Percentiles rank a stretch among this genome's conserved stretches.
Conservation (phyloP, 2,329 filamentous ascomycete species). For the Reticulascus tulasneorum region DNA sequence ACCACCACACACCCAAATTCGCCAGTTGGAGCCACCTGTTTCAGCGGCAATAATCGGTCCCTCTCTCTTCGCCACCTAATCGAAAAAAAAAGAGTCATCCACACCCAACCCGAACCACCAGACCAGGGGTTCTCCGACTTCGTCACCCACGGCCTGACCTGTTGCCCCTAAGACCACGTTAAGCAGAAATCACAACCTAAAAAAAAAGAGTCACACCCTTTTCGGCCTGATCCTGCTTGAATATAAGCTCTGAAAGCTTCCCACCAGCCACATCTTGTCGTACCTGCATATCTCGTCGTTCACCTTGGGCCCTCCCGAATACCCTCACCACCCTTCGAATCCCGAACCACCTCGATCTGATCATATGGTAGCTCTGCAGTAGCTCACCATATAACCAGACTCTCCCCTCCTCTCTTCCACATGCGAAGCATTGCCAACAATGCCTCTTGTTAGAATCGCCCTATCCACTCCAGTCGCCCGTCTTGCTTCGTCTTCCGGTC, state of each 20-base stretch:
- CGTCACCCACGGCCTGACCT: conserved; percentile 14
- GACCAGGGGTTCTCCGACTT: conserved; percentile 16
- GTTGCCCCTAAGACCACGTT: conserved; percentile 16
- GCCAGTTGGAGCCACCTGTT: conserved; percentile 30
- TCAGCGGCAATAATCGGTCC: conserved; percentile 12
- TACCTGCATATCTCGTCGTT: conserved; percentile 10
- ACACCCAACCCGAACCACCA: conserved; percentile 12
- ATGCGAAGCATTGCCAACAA: conserved; percentile 39
- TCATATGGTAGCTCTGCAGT: conserved; percentile 24
- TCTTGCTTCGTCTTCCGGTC: conserved; percentile 58
- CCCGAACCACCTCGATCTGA: conserved; percentile 11
- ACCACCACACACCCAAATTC: conserved; percentile 9
- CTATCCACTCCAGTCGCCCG: conserved; percentile 57
- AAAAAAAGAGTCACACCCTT: conserved; percentile 15
- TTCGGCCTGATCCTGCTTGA: conserved; percentile 9
- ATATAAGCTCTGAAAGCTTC: no score
- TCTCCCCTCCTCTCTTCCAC: conserved; percentile 21
- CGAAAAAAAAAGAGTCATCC: conserved; percentile 23
- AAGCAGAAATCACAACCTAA: conserved; percentile 13
- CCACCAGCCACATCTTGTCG: no score
- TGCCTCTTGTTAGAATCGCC: conserved; percentile 52
- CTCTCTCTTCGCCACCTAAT: conserved; percentile 13
- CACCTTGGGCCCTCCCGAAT: conserved; percentile 11
- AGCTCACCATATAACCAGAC: conserved; percentile 27
- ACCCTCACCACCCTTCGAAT: conserved; percentile 4